phyloP scores from a whole-genome alignment of 495 filamentous ascomycete genomes.

The Penicillium coprophilum region DNA sequence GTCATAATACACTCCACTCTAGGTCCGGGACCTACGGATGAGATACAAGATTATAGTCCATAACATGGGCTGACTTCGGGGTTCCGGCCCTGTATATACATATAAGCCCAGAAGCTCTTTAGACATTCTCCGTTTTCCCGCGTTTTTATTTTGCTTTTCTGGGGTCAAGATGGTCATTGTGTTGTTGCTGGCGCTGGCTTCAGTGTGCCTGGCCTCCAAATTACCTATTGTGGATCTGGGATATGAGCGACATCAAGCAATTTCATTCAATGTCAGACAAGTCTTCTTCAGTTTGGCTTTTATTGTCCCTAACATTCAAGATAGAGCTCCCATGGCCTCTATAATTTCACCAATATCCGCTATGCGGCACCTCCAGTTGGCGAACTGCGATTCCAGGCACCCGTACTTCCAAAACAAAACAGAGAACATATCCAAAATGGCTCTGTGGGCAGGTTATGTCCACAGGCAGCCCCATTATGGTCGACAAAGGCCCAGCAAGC shows the following conservation, averaged over 20 bases:
- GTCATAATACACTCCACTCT: background rate
- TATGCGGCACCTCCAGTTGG: constrained; percentile 58
- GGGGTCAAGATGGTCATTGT: constrained; percentile 11
- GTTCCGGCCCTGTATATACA: background rate
- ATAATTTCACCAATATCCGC: constrained; percentile 61
- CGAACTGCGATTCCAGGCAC: constrained; percentile 51
- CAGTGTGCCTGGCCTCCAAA: constrained; percentile 21
- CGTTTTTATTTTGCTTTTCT: background rate
- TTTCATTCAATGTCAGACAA: constrained; percentile 40
- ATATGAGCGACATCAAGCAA: constrained; percentile 51
- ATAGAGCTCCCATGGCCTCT: constrained; percentile 35
- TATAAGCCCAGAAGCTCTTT: background rate
- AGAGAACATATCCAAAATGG: constrained; percentile 46
- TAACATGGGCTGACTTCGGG: background rate
- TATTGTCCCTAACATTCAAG: background rate
- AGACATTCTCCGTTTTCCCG: background rate
- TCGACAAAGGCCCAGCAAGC: background rate
- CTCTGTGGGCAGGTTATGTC: constrained; percentile 46
- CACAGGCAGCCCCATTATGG: constrained; percentile 48
- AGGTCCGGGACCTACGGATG: background rate
- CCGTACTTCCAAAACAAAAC: constrained; percentile 39
- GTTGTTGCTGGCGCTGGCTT: constrained; percentile 17
- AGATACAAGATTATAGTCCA: background rate
- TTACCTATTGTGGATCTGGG: constrained; percentile 52
- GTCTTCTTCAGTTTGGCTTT: background rate